phyloP scores from a whole-genome alignment of 1,139 yeast genomes.

The Taphrina pruni region DNA sequence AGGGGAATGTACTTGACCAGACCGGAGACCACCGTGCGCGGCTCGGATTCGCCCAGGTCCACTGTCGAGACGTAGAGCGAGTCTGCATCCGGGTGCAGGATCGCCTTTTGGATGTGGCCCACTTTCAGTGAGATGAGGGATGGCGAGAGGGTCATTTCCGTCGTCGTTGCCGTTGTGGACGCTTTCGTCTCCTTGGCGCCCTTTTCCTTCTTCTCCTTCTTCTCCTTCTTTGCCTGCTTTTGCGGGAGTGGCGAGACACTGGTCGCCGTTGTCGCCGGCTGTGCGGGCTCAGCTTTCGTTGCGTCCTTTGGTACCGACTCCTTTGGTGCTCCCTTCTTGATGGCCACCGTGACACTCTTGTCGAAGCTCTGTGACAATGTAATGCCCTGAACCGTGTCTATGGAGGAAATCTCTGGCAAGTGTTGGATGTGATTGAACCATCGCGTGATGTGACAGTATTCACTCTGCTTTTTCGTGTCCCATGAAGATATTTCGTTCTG shows the following conservation, averaged over 20 bases:
- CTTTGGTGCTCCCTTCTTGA: conserved; percentile 34
- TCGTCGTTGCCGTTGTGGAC: conserved; percentile 5
- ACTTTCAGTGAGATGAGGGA: conserved; percentile 85
- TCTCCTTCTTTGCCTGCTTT: conserved; percentile 66
- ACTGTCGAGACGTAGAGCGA: conserved; percentile 94
- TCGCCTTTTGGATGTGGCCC: conserved; percentile 94
- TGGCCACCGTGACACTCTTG: conserved; percentile 33
- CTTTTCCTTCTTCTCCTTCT: conserved; percentile 56
- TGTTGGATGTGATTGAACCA: conserved; percentile 89
- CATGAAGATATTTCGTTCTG: conserved; percentile 65
- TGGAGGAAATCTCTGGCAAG: conserved; percentile 42
- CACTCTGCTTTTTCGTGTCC: conserved; percentile 61
- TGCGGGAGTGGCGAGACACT: conserved; percentile 24
- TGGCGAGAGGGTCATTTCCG: conserved; percentile 55
- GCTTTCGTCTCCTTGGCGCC: conserved; percentile 23
- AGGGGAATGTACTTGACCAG: conserved; percentile 77
- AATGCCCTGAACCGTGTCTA: background rate
- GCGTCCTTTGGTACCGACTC: conserved; percentile 38
- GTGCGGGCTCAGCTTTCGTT: conserved; percentile 16
- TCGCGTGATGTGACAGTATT: conserved; percentile 80
- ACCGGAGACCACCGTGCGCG: conserved; percentile 97
- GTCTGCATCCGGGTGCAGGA: conserved; percentile 98
- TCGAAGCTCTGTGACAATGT: conserved; percentile 18
- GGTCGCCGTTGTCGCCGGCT: conserved; percentile 31
- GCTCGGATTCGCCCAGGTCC: conserved; percentile 93